A percentile compares a stretch with the other conserved stretches of the same genome.
phyloP scores from a whole-genome alignment of 257 asterid genomes.

The Nicotiana benthamiana region DNA sequence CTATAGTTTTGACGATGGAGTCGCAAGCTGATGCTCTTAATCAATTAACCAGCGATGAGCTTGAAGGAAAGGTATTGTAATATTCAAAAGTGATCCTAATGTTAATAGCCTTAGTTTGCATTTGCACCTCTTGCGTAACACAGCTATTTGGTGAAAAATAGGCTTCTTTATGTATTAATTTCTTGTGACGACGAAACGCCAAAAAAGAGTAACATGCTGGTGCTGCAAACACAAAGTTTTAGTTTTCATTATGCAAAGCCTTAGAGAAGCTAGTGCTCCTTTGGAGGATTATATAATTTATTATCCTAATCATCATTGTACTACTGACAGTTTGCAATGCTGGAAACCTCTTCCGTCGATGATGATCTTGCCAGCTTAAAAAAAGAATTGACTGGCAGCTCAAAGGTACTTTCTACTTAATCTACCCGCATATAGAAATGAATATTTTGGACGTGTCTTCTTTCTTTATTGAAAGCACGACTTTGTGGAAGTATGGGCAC shows the following conservation, averaged over 20 bases:
- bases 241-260: neutral
- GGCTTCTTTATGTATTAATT: neutral
- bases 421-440: neutral
- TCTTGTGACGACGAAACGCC: neutral
- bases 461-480: neutral
- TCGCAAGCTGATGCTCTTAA: slow-evolving; percentile 87
- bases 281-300: neutral
- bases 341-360: slow-evolving; percentile 88
- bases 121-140: neutral
- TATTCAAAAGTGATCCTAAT: neutral
- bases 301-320: neutral
- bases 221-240: neutral
- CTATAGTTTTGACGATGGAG: slow-evolving; percentile 83
- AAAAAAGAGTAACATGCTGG: neutral
- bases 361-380: slow-evolving; percentile 77
- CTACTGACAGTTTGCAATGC: slow-evolving; percentile 67
- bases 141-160: neutral
- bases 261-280: neutral
- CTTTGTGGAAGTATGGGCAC: neutral
- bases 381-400: slow-evolving; percentile 63
- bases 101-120: neutral
- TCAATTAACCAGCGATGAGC: slow-evolving; percentile 78
- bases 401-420: slow-evolving; percentile 40
- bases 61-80: slow-evolving; percentile 74
- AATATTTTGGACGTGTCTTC: neutral